Evolutionary conservation across 805 yeast genomes (phyloP), one percentile per base, ranked within the genome.

Genomic region (Pichia phayaonensis): DNA sequence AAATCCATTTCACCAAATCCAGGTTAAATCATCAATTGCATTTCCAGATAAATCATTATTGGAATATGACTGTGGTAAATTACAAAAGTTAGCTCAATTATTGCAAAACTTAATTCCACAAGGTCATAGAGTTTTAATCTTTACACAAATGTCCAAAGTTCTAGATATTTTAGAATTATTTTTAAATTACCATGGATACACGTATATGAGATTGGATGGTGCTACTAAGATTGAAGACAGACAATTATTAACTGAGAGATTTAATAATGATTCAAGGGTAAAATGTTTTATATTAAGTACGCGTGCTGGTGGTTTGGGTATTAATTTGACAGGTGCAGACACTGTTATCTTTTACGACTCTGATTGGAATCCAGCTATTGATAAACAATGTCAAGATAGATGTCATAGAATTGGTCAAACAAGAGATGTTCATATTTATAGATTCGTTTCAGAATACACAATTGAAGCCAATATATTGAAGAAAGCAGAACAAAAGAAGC

Each of bases 291-390:
- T 94, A 46, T 68, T 94, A 48, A 89, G 97, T 4, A 89, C 97
- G 2, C 80, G 99, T 68, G 94, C 99, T 2, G 99, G 99, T 66
- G 99, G 99, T 38, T 74, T 95, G 58, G 99, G 99, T 64, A 94
- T 94, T 65, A 94, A 94, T 62, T 71, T 94, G 56, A 94, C 99
- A 0, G 99, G 98, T 63, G 99, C 99, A 0, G 99, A 94, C 62
- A 94, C 99, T 0, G 99, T 94, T 42, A 89, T 94, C 8, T 95
- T 94, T 69, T 94, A 95, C 66, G 99, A 94, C 68, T 89, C 97
- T 2, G 99, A 92, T 68, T 92, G 99, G 99, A 94, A 94, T 64
- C 99, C 99, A 2, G 96, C 98, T 1, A 94, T 94, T 97, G 99
- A 94, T 66, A 89, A 90, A 63, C 99, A 94, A 69, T 94, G 99